A percentile compares a stretch with the other conserved stretches of the same genome.
phyloP scores from a whole-genome alignment of 2,329 filamentous ascomycete species.

The Fusarium pininemorale region DNA sequence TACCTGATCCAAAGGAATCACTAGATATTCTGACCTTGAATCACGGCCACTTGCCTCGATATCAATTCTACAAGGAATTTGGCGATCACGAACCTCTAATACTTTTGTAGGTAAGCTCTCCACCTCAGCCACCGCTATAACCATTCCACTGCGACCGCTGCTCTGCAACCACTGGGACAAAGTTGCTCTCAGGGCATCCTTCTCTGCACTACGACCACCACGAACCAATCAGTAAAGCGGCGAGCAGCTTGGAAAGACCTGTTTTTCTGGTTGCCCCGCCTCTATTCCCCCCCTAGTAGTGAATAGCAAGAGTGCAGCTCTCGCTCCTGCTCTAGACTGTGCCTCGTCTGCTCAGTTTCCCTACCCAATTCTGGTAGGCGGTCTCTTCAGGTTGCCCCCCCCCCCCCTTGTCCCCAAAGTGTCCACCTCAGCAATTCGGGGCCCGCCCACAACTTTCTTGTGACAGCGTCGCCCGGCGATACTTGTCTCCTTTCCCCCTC shows the following conservation, averaged over 20 bases:
- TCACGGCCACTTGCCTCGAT: background rate
- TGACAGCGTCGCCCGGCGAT: constrained; percentile 48
- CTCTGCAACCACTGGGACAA: constrained; percentile 28
- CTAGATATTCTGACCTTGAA: background rate
- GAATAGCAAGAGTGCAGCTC: constrained; percentile 2
- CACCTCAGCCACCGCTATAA: constrained; percentile 34
- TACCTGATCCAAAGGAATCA: background rate
- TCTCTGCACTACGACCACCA: constrained; percentile 45
- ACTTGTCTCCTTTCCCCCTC: constrained; percentile 48
- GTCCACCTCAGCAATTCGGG: constrained; percentile 47
- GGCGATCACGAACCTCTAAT: constrained; percentile 7
- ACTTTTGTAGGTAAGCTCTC: constrained; percentile 20
- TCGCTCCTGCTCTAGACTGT: constrained; percentile 33
- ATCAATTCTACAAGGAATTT: constrained; percentile 4
- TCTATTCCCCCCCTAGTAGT: constrained; percentile 11
- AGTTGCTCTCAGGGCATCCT: constrained; percentile 29
- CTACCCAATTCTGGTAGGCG: constrained; percentile 40
- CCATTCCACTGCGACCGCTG: constrained; percentile 30
- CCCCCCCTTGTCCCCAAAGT: constrained; percentile 33
- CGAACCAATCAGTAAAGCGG: constrained; percentile 51
- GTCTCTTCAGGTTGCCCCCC: constrained; percentile 31
- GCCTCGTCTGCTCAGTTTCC: constrained; percentile 28
- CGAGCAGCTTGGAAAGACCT: constrained; percentile 35
- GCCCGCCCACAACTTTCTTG: constrained; percentile 50
- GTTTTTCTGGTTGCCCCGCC: constrained; percentile 35